phyloP scores from a whole-genome alignment of 306 rosid species.

The Cucurbita ficifolia region DNA sequence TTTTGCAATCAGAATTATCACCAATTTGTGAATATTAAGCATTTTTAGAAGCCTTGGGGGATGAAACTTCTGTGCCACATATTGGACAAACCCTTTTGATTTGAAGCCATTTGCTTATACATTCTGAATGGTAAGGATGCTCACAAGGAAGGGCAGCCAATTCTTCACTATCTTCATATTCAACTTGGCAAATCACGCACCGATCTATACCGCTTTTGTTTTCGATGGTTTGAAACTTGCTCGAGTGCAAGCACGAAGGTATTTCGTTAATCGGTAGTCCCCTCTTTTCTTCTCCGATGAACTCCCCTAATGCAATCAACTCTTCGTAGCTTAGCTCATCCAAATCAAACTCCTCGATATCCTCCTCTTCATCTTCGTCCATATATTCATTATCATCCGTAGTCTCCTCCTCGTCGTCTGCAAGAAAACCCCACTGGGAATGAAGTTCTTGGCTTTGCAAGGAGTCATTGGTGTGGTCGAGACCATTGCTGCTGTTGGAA shows the following conservation, averaged over 20 bases:
- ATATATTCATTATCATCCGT: background rate
- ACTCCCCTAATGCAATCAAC: slow-evolving; percentile 54
- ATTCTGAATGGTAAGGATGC: slow-evolving; percentile 70
- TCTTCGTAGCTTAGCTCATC: slow-evolving; percentile 78
- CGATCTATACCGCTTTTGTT: slow-evolving; percentile 30
- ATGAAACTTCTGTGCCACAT: slow-evolving; percentile 47
- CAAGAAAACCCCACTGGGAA: slow-evolving; percentile 24
- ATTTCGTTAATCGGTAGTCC: slow-evolving; percentile 51
- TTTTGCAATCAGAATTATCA: background rate
- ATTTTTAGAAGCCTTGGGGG: background rate
- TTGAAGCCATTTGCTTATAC: slow-evolving; percentile 76
- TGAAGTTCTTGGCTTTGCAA: slow-evolving; percentile 19
- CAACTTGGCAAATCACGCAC: slow-evolving; percentile 81
- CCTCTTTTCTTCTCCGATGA: slow-evolving; percentile 62
- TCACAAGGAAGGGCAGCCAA: slow-evolving; percentile 54
- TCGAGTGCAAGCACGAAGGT: slow-evolving; percentile 32
- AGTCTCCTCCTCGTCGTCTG: slow-evolving; percentile 36
- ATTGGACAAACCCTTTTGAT: slow-evolving; percentile 78
- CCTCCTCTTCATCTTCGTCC: slow-evolving; percentile 8
- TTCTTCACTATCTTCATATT: slow-evolving; percentile 55
- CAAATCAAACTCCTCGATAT: slow-evolving; percentile 19
- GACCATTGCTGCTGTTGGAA: slow-evolving; percentile 13
- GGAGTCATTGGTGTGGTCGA: slow-evolving; percentile 10
- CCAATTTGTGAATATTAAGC: background rate
- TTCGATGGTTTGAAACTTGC: slow-evolving; percentile 10